These are phyloP conservation scores for Penicillium argentinense DNA, from an alignment of 495 filamentous ascomycete genomes.

Conservation along the genomic window DNA sequence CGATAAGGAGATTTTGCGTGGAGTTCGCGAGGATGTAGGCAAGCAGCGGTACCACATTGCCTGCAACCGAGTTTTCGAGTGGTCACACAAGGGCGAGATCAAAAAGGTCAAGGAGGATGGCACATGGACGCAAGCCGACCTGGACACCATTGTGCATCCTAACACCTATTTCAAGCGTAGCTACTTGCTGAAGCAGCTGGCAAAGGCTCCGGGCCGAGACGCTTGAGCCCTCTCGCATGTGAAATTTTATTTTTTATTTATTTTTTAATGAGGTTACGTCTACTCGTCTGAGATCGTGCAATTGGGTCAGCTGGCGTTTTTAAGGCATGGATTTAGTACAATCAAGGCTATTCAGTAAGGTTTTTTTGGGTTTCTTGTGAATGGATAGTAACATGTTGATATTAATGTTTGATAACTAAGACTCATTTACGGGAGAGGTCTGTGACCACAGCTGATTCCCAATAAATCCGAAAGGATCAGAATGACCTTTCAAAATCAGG, in stretches of 20 bases:
- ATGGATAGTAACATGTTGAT: no score
- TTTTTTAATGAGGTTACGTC: constrained; percentile 35
- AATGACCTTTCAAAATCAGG: constrained; percentile 71
- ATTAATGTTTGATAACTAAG: no score
- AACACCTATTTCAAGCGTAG: constrained; percentile 97
- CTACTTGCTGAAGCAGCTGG: constrained; percentile 74
- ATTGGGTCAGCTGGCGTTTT: constrained; percentile 20
- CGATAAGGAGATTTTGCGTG: constrained; percentile 73
- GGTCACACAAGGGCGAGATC: constrained; percentile 79
- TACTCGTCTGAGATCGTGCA: constrained; percentile 12
- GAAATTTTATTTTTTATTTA: constrained; percentile 5
- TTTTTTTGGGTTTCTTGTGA: neutral
- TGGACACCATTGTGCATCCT: constrained; percentile 95
- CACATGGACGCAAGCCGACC: constrained; percentile 71
- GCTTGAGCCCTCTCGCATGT: constrained; percentile 18
- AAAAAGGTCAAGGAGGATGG: constrained; percentile 83
- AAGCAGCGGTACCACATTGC: constrained; percentile 91
- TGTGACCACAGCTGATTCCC: constrained; percentile 86
- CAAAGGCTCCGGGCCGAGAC: constrained; percentile 32
- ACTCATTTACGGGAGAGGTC: constrained; percentile 11
- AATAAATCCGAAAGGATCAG: constrained; percentile 61
- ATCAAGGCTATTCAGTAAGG: constrained; percentile 12
- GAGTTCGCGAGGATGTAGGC: constrained; percentile 84
- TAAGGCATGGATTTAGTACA: constrained; percentile 17
- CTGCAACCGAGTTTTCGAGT: constrained; percentile 95